phyloP scores from a whole-genome alignment of 768 basidiomycete genomes.

The Glaciozyma antarctica region DNA sequence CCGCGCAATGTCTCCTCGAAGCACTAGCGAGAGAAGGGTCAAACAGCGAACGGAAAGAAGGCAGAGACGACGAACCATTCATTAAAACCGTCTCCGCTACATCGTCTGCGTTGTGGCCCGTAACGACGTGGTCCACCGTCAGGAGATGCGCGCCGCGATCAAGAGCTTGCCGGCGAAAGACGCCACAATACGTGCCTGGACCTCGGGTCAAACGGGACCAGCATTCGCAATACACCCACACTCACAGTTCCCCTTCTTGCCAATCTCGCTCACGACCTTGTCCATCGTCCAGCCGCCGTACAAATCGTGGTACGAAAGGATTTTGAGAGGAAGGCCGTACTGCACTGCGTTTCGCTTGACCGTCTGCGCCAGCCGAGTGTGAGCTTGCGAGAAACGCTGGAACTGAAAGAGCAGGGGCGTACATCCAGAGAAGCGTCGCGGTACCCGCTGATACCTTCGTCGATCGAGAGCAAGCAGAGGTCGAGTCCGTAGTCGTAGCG shows the following conservation, averaged over 20 bases:
- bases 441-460: constrained; percentile 93
- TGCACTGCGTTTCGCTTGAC: constrained; percentile 95
- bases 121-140: constrained; percentile 91
- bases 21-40: constrained; percentile 51
- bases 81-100: constrained; percentile 97
- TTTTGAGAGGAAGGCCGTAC: constrained; percentile 89
- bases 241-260: constrained; percentile 88
- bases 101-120: constrained; percentile 98
- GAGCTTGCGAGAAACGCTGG: background rate
- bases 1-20: constrained; percentile 93
- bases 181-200: constrained; percentile 82
- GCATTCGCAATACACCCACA: background rate
- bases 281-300: constrained; percentile 99
- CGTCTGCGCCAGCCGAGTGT: constrained; percentile 50
- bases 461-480: constrained; percentile 86
- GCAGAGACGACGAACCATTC: constrained; percentile 63
- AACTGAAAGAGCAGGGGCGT: constrained; percentile 16
- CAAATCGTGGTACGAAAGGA: constrained; percentile 86
- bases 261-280: constrained; percentile 82
- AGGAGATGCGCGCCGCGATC: constrained; percentile 86
- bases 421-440: constrained; percentile 95
- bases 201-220: too few relatives aligned
- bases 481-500: constrained; percentile 87
- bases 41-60: background rate
- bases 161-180: constrained; percentile 89